phyloP scores from a whole-genome alignment of 805 yeast genomes.

The Wickerhamiella nectarea region DNA sequence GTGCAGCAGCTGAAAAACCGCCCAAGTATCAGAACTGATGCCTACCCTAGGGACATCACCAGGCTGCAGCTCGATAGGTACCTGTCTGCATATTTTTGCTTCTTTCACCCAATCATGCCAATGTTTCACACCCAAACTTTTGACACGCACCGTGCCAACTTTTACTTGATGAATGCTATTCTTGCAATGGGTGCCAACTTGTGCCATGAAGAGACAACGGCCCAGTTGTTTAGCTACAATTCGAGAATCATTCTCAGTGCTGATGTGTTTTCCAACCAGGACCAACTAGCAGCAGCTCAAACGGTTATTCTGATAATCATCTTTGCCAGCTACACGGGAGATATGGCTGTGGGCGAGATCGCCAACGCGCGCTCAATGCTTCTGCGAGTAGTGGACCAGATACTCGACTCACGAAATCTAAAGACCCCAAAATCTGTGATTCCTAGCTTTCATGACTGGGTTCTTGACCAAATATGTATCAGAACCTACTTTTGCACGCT shows the following conservation, averaged over 20 bases:
- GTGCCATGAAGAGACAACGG: slow-evolving; percentile 21
- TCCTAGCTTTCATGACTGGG: slow-evolving; percentile 20
- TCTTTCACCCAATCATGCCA: slow-evolving; percentile 26
- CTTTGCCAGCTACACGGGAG: slow-evolving; percentile 12
- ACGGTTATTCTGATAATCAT: slow-evolving; percentile 6
- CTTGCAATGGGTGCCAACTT: slow-evolving; percentile 26
- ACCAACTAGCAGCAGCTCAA: slow-evolving; percentile 3
- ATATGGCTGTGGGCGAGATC: slow-evolving; percentile 19
- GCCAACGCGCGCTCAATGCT: slow-evolving; percentile 19
- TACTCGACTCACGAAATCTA: slow-evolving; percentile 10
- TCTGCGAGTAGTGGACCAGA: slow-evolving; percentile 12
- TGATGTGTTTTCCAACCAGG: not conserved
- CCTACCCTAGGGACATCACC: slow-evolving; percentile 11
- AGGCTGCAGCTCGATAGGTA: slow-evolving; percentile 23
- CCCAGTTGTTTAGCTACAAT: slow-evolving; percentile 12
- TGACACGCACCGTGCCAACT: slow-evolving; percentile 22
- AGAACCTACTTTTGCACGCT: slow-evolving; percentile 24
- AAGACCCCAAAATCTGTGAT: not conserved
- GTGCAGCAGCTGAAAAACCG: slow-evolving; percentile 2
- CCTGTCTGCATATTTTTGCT: slow-evolving; percentile 23
- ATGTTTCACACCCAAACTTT: slow-evolving; percentile 25
- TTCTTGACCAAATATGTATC: slow-evolving; percentile 21
- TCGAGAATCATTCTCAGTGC: slow-evolving; percentile 20
- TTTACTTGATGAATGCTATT: slow-evolving; percentile 24
- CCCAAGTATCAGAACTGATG: not conserved